These are phyloP conservation scores for Cladorrhinum sp. DNA, from an alignment of 2,329 filamentous ascomycete species.

Conservation along the genomic window DNA sequence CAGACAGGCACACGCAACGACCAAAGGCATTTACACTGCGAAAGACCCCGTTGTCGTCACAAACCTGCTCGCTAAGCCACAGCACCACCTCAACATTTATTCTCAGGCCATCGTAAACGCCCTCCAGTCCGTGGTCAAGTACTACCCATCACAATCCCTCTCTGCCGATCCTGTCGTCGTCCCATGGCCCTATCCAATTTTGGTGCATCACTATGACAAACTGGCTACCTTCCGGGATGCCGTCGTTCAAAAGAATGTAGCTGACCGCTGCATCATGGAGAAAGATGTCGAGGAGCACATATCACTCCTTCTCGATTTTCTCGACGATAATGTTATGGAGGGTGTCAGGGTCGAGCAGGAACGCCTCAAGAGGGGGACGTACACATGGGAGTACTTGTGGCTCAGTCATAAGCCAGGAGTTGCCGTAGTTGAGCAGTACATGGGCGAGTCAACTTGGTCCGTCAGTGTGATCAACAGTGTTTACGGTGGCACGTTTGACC, in stretches of 20 bases:
- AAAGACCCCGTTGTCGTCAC: not conserved
- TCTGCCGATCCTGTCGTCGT: conserved; percentile 21
- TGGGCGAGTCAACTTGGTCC: not conserved
- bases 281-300: conserved; percentile 17
- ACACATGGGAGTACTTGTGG: conserved; percentile 26
- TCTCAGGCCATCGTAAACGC: conserved; percentile 27
- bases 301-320: conserved; percentile 20
- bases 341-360: conserved; percentile 23
- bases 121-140: conserved; percentile 28
- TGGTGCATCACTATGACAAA: conserved; percentile 32
- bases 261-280: conserved; percentile 20
- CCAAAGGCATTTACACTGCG: not conserved
- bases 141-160: conserved; percentile 29
- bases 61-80: conserved; percentile 6
- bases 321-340: conserved; percentile 27
- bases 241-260: conserved; percentile 2
- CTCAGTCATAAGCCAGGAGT: conserved; percentile 20
- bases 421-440: not conserved
- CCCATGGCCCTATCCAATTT: conserved; percentile 25
- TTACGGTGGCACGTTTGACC: not conserved
- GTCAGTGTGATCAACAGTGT: not conserved
- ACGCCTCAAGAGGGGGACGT: conserved; percentile 18
- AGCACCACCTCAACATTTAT: conserved; percentile 24
- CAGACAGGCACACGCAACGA: not conserved
- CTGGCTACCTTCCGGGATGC: conserved; percentile 17